These are phyloP conservation scores for Boletus subparvulus DNA, from an alignment of 768 basidiomycete genomes.

Conservation along the genomic window DNA sequence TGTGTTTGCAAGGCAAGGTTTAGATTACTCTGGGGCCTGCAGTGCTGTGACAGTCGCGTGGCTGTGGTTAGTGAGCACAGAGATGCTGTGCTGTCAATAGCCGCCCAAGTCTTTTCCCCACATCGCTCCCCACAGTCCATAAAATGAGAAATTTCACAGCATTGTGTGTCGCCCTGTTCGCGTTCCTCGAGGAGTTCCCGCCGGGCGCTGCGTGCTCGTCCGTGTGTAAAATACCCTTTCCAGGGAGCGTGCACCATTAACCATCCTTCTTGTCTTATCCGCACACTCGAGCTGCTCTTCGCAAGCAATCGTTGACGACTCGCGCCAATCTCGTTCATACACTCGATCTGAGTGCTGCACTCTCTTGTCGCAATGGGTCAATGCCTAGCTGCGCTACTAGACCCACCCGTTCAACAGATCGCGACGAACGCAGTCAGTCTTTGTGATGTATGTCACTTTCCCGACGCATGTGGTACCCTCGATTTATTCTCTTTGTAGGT, in stretches of 20 bases:
- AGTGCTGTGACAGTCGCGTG: no score
- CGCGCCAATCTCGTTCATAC: slow-evolving; percentile 6
- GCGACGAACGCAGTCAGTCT: slow-evolving; percentile 35
- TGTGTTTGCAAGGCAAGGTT: no score
- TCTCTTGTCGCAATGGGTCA: slow-evolving; percentile 39
- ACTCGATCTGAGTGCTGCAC: slow-evolving; percentile 28
- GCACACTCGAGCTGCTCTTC: slow-evolving; percentile 27
- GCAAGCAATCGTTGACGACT: slow-evolving; percentile 23
- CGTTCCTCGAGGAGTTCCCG: slow-evolving; percentile 19
- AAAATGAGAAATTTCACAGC: slow-evolving; percentile 23
- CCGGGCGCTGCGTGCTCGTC: slow-evolving; percentile 10
- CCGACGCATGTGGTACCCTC: slow-evolving; percentile 5
- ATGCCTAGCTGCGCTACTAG: slow-evolving; percentile 31
- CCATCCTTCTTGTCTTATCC: slow-evolving; percentile 48
- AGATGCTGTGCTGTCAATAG: no score
- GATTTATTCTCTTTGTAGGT: slow-evolving; percentile 35
- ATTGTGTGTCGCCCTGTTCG: slow-evolving; percentile 15
- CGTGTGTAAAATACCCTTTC: slow-evolving; percentile 23
- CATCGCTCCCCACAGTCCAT: no score
- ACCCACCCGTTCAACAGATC: slow-evolving; percentile 13
- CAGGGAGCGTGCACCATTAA: slow-evolving; percentile 31
- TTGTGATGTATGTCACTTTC: slow-evolving; percentile 47
- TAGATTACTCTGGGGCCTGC: neutral
- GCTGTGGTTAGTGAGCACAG: no score
- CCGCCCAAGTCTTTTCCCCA: no score